Base-by-base conservation (phyloP, 129 eudicot genomes). In the Flaveria brownii region DNA sequence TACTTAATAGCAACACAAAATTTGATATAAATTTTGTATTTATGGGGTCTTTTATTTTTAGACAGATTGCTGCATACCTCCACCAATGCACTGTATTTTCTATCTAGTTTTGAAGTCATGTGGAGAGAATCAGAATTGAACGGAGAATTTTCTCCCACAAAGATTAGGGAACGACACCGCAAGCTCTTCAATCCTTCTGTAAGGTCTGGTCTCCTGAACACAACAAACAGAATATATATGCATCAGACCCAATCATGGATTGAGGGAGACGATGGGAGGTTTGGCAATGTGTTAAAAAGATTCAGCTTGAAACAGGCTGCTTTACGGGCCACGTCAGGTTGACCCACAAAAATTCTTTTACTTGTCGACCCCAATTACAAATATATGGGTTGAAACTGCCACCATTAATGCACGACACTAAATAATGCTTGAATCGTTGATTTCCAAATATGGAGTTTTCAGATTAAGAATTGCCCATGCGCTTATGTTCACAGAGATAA, bases 41-140 rank as follows among this genome's bases (percentile, higher is more conserved):
- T 4, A 0, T 50, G 7, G n/a, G 56, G 15, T 50, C 14, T 13
- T 50, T 43, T 12, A 50, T 15, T 15, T 15, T n/a, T n/a, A 54
- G 23, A 54, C 11, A 54, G 22, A 54, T 6, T 54, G 60, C 2
- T 66, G 71, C 72, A 23, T 88, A 92, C 98, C 98, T 92, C 98
- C 52, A 92, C 96, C 75, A 92, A 84, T 46, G 96, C 98, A 57
- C 89, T 93, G 81, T 72, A 88, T 88, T 96, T 86, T 78, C 95
- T 88, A 76, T 93, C 98, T 76, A 93, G 92, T 78, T 93, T 93
- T 67, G 98, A 88, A 6, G 91, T 88, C 95, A 93, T 93, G 84
- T 90, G 95, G 50, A 93, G 90, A 46, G 98, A 88, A 36, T 90
- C 97, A 2, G 77, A 80, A 76, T 88, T 92, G 86, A 93, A 93